Evolutionary conservation across 495 filamentous ascomycete species (phyloP).

Genomic region (Penicillium tannophilum): DNA sequence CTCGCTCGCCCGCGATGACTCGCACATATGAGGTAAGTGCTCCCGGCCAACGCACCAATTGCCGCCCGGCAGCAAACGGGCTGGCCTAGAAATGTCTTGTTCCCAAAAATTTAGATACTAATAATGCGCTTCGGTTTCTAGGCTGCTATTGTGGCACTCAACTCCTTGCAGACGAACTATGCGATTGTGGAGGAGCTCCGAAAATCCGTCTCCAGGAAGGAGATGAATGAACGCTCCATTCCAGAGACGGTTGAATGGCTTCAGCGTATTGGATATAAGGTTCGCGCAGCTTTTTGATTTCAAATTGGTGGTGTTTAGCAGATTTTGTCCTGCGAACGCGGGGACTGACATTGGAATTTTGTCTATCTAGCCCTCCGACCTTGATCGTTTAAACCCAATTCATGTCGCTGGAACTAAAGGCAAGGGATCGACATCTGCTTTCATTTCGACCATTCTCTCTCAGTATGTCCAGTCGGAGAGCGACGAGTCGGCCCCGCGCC

Average conservation of each 20-base stretch:
- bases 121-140: conserved; percentile 20
- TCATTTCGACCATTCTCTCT: conserved; percentile 59
- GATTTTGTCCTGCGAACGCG: not conserved
- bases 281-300: conserved; percentile 35
- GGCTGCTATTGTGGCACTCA: conserved; percentile 84
- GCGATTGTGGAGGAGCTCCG: conserved; percentile 73
- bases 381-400: conserved; percentile 72
- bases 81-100: not conserved
- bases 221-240: conserved; percentile 67
- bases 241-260: conserved; percentile 79
- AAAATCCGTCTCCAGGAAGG: conserved; percentile 59
- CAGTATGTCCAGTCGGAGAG: conserved; percentile 53
- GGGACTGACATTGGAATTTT: conserved; percentile 16
- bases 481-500: conserved; percentile 30
- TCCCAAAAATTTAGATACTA: not conserved
- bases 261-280: conserved; percentile 76
- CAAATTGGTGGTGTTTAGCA: not conserved
- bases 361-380: conserved; percentile 63
- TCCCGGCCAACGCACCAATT: not conserved
- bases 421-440: conserved; percentile 66
- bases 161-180: conserved; percentile 87
- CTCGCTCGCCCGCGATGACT: conserved; percentile 38
- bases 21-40: conserved; percentile 46
- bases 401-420: conserved; percentile 94
- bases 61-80: not conserved